phyloP scores from a whole-genome alignment of 2,329 filamentous ascomycete genomes.

The Talaromyces amestolkiae region DNA sequence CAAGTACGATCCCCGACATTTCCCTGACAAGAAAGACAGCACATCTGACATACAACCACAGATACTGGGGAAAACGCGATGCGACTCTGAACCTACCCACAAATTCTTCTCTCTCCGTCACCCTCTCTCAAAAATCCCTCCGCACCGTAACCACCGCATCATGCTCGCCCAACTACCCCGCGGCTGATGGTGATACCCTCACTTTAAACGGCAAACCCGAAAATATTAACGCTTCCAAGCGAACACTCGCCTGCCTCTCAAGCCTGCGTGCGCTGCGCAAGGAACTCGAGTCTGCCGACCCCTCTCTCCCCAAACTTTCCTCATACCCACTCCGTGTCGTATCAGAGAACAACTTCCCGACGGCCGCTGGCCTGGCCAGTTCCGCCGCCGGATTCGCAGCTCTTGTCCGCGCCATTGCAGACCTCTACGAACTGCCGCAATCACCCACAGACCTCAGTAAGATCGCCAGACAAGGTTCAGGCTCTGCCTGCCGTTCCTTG shows the following conservation, averaged over 20 bases:
- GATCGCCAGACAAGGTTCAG: slow-evolving; percentile 90
- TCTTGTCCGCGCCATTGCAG: slow-evolving; percentile 74
- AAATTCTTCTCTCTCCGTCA: slow-evolving; percentile 96
- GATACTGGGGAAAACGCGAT: slow-evolving; percentile 97
- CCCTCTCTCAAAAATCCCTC: slow-evolving; percentile 88
- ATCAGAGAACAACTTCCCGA: slow-evolving; percentile 98
- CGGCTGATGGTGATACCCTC: slow-evolving; percentile 60
- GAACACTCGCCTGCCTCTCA: slow-evolving; percentile 91
- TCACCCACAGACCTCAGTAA: slow-evolving; percentile 78
- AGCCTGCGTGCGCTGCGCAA: slow-evolving; percentile 76
- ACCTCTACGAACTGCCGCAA: slow-evolving; percentile 83
- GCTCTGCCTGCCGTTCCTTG: slow-evolving; percentile 87
- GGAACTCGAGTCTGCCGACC: slow-evolving; percentile 68
- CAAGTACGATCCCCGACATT: slow-evolving; percentile 59
- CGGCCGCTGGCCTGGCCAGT: slow-evolving; percentile 78
- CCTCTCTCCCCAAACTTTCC: slow-evolving; percentile 78
- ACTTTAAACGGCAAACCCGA: slow-evolving; percentile 79
- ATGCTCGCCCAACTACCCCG: slow-evolving; percentile 70
- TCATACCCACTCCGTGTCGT: slow-evolving; percentile 77
- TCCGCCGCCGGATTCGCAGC: slow-evolving; percentile 66
- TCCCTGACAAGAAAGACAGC: background rate
- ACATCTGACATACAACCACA: slow-evolving; percentile 28
- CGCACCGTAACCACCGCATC: slow-evolving; percentile 95
- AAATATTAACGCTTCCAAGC: slow-evolving; percentile 74
- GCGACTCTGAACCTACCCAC: slow-evolving; percentile 91